Conservation (phyloP, 2,329 filamentous ascomycete species). For the Ophiocordyceps camponoti-leonardi region DNA sequence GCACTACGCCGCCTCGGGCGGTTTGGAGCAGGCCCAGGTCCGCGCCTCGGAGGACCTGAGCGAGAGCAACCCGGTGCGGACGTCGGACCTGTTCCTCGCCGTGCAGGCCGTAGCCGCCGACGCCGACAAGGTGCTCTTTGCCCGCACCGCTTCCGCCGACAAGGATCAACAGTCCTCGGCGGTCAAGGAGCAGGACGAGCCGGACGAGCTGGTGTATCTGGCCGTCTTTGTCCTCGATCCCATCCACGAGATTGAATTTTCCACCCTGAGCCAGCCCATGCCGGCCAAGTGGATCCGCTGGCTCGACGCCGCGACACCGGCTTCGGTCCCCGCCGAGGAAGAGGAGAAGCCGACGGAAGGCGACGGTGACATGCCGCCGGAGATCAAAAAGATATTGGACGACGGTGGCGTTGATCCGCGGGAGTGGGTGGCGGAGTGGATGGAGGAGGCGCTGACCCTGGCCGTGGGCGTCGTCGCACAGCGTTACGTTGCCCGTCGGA, state of each 20-base stretch:
- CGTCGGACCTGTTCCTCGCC: slow-evolving; percentile 88
- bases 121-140: slow-evolving; percentile 50
- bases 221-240: slow-evolving; percentile 74
- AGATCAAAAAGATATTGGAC: slow-evolving; percentile 73
- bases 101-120: slow-evolving; percentile 69
- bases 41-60: slow-evolving; percentile 63
- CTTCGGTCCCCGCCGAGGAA: slow-evolving; percentile 33
- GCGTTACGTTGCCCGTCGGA: slow-evolving; percentile 81
- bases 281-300: slow-evolving; percentile 78
- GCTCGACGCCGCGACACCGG: slow-evolving; percentile 59
- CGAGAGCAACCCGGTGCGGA: slow-evolving; percentile 78
- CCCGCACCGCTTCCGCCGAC: slow-evolving; percentile 31
- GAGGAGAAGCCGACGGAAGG: slow-evolving; percentile 22
- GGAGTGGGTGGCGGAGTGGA: slow-evolving; percentile 96
- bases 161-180: slow-evolving; percentile 37
- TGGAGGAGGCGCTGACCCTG: slow-evolving; percentile 70
- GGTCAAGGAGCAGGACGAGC: slow-evolving; percentile 30
- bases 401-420: slow-evolving; percentile 66
- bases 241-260: slow-evolving; percentile 78
- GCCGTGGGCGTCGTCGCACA: slow-evolving; percentile 78
- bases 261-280: slow-evolving; percentile 64
- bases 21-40: slow-evolving; percentile 63
- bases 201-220: slow-evolving; percentile 52
- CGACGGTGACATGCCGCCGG: slow-evolving; percentile 42
- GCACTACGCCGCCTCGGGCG: slow-evolving; percentile 64